Evolutionary conservation across 805 yeast genomes (phyloP).

Genomic region (Yarrowia osloensis): DNA sequence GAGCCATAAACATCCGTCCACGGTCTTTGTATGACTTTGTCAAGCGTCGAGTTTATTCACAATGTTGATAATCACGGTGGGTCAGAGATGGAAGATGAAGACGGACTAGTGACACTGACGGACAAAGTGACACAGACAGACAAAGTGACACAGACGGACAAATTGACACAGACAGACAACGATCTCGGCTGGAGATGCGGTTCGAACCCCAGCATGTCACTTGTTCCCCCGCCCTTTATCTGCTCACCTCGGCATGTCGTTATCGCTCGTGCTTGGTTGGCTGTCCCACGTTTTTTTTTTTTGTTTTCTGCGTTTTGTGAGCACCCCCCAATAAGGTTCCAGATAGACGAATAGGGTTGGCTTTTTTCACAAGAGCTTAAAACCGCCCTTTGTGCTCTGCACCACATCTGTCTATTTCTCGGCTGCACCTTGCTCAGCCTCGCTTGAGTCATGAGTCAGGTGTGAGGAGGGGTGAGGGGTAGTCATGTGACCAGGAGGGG

Average conservation of each 20-base stretch:
- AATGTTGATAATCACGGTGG: no score
- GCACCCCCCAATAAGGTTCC: neutral
- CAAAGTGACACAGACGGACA: no score
- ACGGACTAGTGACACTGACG: no score
- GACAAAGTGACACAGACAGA: no score
- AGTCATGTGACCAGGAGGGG: no score
- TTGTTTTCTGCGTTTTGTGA: neutral
- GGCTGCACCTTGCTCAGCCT: constrained; percentile 13
- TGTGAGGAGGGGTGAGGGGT: neutral
- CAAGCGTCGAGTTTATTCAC: neutral
- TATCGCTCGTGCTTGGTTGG: neutral
- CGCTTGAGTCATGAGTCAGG: constrained; percentile 1
- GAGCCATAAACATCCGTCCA: no score
- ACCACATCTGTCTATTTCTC: neutral
- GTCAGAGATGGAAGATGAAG: no score
- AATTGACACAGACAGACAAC: no score
- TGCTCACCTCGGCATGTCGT: neutral
- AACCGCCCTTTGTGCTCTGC: neutral
- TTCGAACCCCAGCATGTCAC: no score
- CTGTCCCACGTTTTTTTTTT: neutral
- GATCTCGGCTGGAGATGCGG: no score
- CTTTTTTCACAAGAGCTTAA: neutral
- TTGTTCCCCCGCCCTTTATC: neutral
- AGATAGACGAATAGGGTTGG: neutral
- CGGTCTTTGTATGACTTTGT: neutral